Conservation (phyloP, 2,329 filamentous ascomycete species). For the Sclerotinia glacialis region DNA sequence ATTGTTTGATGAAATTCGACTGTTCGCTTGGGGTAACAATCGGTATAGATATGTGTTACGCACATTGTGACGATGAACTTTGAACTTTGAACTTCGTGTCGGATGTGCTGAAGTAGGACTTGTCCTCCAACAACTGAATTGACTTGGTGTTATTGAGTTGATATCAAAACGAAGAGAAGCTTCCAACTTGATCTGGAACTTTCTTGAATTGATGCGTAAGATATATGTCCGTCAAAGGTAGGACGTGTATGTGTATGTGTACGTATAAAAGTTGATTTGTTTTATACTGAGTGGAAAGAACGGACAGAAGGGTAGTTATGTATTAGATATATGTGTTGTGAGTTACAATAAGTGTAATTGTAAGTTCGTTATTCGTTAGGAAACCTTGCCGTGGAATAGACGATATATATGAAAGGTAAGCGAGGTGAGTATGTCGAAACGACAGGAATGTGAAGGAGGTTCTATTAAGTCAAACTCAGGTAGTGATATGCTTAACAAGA, state of each 20-base stretch:
- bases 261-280: not conserved
- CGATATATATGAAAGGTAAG: not conserved
- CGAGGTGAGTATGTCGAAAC: not conserved
- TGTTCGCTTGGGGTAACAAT: slow-evolving; percentile 46
- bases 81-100: not conserved
- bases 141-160: not conserved
- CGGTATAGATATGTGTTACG: slow-evolving; percentile 48
- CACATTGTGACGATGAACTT: slow-evolving; percentile 47
- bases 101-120: slow-evolving; percentile 11
- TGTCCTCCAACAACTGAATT: slow-evolving; percentile 10
- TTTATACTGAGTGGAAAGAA: not conserved
- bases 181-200: slow-evolving; percentile 13
- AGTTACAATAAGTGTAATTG: slow-evolving; percentile 1
- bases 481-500: slow-evolving; percentile 14
- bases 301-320: not conserved
- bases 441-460: slow-evolving; percentile 18
- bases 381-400: slow-evolving; percentile 9
- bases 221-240: not conserved
- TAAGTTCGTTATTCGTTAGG: slow-evolving; percentile 14
- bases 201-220: not conserved
- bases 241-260: not conserved
- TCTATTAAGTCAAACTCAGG: slow-evolving; percentile 4
- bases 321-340: not conserved
- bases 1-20: slow-evolving; percentile 41
- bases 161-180: slow-evolving; percentile 10